These are phyloP conservation scores for Lepidium sativum DNA, from an alignment of 345 rosid genomes.

Conservation along the genomic window DNA sequence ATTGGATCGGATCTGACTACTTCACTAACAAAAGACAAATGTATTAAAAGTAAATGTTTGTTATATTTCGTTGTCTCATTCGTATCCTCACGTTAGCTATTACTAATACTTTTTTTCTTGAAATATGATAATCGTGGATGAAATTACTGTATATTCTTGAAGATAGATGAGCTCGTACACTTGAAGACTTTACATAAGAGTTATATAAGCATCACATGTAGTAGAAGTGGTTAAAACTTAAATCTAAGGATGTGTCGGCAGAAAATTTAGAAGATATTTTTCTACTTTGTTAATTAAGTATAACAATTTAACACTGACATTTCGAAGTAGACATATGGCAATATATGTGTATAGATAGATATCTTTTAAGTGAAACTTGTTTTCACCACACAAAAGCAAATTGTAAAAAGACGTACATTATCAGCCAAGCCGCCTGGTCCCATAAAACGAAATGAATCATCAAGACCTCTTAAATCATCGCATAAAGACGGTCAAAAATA, in stretches of 20 bases:
- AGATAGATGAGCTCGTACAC: no score
- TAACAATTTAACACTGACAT: not conserved
- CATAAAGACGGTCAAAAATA: not conserved
- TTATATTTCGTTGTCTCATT: constrained; percentile 17
- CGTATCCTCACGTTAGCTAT: not conserved
- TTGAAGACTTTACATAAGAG: no score
- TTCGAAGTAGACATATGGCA: not conserved
- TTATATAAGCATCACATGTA: no score
- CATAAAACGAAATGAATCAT: not conserved
- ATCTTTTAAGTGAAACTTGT: not conserved
- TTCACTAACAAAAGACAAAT: constrained; percentile 15
- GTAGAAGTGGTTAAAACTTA: not conserved
- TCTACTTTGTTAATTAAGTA: not conserved
- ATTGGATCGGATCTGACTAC: constrained; percentile 15
- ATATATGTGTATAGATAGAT: not conserved
- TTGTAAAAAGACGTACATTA: not conserved
- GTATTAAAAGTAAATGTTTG: constrained; percentile 8
- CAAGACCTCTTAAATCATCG: not conserved
- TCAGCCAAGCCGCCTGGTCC: constrained; percentile 17
- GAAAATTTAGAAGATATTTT: not conserved
- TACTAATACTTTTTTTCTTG: not conserved
- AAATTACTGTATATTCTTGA: no score
- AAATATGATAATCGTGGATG: constrained; percentile 11
- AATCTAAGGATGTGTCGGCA: constrained; percentile 5
- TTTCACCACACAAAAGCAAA: not conserved